phyloP scores from a whole-genome alignment of 257 asterid genomes.

The Henckelia pumila region DNA sequence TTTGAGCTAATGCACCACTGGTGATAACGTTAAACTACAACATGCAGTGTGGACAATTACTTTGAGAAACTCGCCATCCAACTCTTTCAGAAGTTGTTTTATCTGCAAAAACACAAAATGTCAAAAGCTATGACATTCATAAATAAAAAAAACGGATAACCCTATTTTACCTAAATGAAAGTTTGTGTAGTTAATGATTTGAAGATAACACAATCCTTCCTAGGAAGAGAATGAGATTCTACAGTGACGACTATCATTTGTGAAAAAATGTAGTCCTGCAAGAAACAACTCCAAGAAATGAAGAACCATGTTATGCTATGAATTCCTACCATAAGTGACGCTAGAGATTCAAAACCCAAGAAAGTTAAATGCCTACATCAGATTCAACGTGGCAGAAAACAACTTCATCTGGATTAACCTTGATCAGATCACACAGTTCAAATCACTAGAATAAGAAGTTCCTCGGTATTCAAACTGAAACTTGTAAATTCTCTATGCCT shows the following conservation, averaged over 20 bases:
- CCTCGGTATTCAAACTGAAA: too few species aligned
- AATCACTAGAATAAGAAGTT: too few species aligned
- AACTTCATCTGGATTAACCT: too few species aligned
- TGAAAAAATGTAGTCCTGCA: not conserved
- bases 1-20: not conserved
- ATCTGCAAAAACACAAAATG: slow-evolving; percentile 47
- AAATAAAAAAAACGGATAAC: not conserved
- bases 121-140: not conserved
- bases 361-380: not conserved
- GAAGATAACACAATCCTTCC: not conserved
- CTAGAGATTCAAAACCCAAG: not conserved
- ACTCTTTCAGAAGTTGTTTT: slow-evolving; percentile 65
- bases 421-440: too few species aligned
- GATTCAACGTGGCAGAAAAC: not conserved
- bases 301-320: not conserved
- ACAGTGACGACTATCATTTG: not conserved
- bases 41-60: slow-evolving; percentile 32
- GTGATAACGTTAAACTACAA: not conserved
- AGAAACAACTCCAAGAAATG: not conserved
- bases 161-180: not conserved
- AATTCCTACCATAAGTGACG: not conserved
- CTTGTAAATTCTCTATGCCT: too few species aligned
- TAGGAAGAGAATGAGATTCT: not conserved
- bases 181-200: not conserved
- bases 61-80: slow-evolving; percentile 90